phyloP scores from a whole-genome alignment of 1,139 yeast species.

The Pichia sp. region DNA sequence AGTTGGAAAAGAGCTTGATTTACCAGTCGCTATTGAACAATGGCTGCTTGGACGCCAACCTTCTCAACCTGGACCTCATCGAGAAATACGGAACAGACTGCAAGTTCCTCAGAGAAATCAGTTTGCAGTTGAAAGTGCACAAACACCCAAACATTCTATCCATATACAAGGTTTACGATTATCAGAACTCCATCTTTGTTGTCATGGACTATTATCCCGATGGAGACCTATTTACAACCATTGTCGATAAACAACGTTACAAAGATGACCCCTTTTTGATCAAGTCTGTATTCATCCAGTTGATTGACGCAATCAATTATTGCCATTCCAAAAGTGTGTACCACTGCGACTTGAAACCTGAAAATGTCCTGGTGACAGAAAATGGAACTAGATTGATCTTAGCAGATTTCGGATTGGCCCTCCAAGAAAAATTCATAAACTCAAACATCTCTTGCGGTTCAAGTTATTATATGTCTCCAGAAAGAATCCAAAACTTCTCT shows the following conservation, averaged over 20 bases:
- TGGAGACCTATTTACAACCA: slow-evolving; percentile 78
- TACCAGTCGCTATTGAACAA: slow-evolving; percentile 26
- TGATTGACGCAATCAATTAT: slow-evolving; percentile 65
- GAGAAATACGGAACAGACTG: slow-evolving; percentile 40
- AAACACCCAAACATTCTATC: slow-evolving; percentile 71
- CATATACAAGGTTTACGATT: slow-evolving; percentile 63
- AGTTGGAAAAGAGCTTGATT: slow-evolving; percentile 27
- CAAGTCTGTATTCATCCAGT: slow-evolving; percentile 69
- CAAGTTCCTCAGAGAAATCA: slow-evolving; percentile 60
- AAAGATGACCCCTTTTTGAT: slow-evolving; percentile 49
- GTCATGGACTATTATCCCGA: slow-evolving; percentile 80
- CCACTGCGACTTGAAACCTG: slow-evolving; percentile 92
- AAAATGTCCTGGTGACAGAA: slow-evolving; percentile 68
- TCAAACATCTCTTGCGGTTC: slow-evolving; percentile 83
- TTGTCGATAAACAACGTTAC: slow-evolving; percentile 63
- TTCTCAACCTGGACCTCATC: slow-evolving; percentile 42
- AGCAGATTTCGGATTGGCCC: slow-evolving; percentile 86
- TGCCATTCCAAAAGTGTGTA: slow-evolving; percentile 65
- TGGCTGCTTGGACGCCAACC: slow-evolving; percentile 27
- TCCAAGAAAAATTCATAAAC: slow-evolving; percentile 52
- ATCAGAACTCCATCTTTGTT: slow-evolving; percentile 55
- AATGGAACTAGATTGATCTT: slow-evolving; percentile 56
- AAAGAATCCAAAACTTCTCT: slow-evolving; percentile 51
- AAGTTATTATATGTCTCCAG: slow-evolving; percentile 92
- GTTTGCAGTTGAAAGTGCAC: slow-evolving; percentile 70